These are phyloP conservation scores for Psidium friedrichsthalianum DNA, from an alignment of 345 rosid species.

Conservation along the genomic window DNA sequence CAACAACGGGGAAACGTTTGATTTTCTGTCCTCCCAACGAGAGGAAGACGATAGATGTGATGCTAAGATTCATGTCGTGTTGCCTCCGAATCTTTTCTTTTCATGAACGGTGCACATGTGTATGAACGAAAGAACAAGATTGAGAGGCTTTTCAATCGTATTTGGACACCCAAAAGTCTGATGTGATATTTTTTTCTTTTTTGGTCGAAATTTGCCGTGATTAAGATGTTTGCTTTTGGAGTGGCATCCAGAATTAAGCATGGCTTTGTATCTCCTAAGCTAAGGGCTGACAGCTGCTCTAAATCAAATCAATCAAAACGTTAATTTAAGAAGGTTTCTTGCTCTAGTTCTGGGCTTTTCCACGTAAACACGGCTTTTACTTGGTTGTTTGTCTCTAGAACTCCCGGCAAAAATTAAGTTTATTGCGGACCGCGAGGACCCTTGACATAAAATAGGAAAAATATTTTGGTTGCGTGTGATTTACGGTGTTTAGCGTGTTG, in stretches of 20 bases:
- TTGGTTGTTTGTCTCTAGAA: background rate
- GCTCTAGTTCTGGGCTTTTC: background rate
- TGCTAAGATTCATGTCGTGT: background rate
- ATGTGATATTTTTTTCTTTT: too few species aligned
- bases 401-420: background rate
- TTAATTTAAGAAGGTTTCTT: background rate
- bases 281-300: background rate
- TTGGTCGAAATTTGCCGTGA: background rate
- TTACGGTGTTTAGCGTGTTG: background rate
- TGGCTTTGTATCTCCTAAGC: background rate
- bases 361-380: background rate
- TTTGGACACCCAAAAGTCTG: background rate
- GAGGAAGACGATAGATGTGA: background rate
- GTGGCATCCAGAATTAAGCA: background rate
- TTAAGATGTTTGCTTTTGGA: background rate
- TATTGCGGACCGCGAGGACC: background rate
- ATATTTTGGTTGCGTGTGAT: background rate
- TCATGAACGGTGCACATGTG: background rate
- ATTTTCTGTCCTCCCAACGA: background rate
- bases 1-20: background rate
- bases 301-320: background rate
- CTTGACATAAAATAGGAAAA: background rate
- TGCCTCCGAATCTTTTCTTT: background rate
- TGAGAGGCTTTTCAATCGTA: background rate
- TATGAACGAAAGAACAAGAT: background rate